Evolutionary conservation across 352 stramenopile genomes (phyloP), one percentile per base, ranked within the genome.

Genomic region (Phytophthora chlamydospora): DNA sequence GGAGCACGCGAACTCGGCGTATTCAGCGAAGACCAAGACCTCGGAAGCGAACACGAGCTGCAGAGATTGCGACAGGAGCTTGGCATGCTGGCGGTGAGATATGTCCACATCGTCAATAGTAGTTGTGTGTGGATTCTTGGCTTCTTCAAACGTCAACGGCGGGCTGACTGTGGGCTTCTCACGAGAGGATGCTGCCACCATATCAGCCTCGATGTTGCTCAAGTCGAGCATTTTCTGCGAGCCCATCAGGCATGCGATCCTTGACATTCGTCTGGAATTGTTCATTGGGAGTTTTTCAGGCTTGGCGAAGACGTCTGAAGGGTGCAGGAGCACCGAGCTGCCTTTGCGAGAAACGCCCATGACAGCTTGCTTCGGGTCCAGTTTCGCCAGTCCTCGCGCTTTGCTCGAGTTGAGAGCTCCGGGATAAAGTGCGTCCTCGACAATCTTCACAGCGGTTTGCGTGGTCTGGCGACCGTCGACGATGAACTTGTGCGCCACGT

Each of bases 11-110:
- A 53, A 71, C 43, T 75, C 70, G 32, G 65, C 49, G 56, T 73
- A 75, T 54, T 78, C 70, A 27, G 53, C 53, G n/a, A 78, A 58
- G 21, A 66, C 31, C 10, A 72, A 35, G 11, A 64, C 56, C 45
- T 78, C 70, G 12, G 62, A 58, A 5, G 43, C 42, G 47, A 68
- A 78, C 11, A 78, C 31, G n/a, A 78, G 29, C 19, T 73, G 64
- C 19, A 73, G 41, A n/a, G 43, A 54, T 24, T 71, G 43, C 5
- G 55, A 55, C 9, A 71, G 64, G 13, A 65, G 33, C 48, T 66
- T 61, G 12, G 49, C 56, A 27, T 66, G 40, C 19, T 71, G 41
- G 17, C 56, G 61, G 38, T 71, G 62, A 5, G 14, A 17, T 5
- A 71, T 47, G 3, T 57, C 50, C 8, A 71, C 54, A 24, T 62